phyloP scores from a whole-genome alignment of 129 eudicot genomes.

The Sambucus nigra region DNA sequence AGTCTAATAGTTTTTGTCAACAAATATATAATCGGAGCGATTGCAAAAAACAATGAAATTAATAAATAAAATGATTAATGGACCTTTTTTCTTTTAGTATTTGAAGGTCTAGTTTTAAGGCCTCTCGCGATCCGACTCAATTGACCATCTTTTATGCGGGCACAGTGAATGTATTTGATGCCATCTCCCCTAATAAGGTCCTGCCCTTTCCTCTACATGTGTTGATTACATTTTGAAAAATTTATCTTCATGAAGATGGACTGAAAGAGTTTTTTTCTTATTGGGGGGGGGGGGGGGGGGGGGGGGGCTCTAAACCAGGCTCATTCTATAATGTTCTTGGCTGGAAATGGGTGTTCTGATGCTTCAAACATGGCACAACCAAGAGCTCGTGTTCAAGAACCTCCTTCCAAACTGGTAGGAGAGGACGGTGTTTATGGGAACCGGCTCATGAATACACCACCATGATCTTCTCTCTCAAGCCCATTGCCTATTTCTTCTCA shows the following conservation, averaged over 20 bases:
- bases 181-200: slow-evolving; percentile 69
- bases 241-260: neutral
- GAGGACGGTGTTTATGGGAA: slow-evolving; percentile 24
- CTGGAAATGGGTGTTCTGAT: slow-evolving; percentile 31
- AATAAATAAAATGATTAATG: neutral
- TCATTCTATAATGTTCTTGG: slow-evolving; percentile 65
- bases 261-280: neutral
- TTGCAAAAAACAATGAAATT: neutral
- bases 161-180: slow-evolving; percentile 52
- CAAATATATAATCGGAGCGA: neutral
- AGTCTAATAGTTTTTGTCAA: neutral
- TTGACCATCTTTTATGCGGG: slow-evolving; percentile 76
- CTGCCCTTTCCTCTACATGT: slow-evolving; percentile 1
- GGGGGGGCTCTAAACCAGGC: slow-evolving; percentile 32
- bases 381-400: slow-evolving; percentile 25
- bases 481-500: slow-evolving; percentile 43
- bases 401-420: slow-evolving; percentile 22
- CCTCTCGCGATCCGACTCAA: slow-evolving; percentile 37
- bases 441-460: slow-evolving; percentile 27
- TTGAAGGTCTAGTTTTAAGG: slow-evolving; percentile 33
- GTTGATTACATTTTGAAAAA: too few relatives aligned
- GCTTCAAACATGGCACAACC: slow-evolving; percentile 24
- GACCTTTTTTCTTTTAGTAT: neutral
- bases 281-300: too few relatives aligned
- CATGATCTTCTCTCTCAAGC: slow-evolving; percentile 37